These are phyloP conservation scores for Aspergillus cejpii DNA, from an alignment of 2,329 filamentous ascomycete genomes.

Conservation along the genomic window DNA sequence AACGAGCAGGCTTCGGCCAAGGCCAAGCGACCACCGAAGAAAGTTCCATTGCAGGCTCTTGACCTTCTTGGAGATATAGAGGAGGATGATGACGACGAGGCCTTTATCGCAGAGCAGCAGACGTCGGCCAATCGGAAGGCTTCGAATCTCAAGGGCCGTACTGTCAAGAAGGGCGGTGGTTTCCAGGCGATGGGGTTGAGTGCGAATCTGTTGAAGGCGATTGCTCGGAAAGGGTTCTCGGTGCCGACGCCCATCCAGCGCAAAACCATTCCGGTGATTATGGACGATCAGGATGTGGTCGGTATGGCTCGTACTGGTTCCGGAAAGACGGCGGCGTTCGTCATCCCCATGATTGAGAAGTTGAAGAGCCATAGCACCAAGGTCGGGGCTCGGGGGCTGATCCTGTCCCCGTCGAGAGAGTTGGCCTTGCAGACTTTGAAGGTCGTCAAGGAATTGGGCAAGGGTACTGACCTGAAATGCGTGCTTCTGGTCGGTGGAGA, in stretches of 20 bases:
- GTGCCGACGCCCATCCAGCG: slow-evolving; percentile 96
- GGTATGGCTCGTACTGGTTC: slow-evolving; percentile 99
- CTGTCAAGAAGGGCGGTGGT: slow-evolving; percentile 89
- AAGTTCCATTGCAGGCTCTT: slow-evolving; percentile 27
- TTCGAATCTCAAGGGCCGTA: slow-evolving; percentile 72
- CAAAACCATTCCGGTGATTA: slow-evolving; percentile 86
- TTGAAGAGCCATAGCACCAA: slow-evolving; percentile 80
- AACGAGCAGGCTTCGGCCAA: slow-evolving; percentile 31
- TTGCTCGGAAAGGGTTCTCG: slow-evolving; percentile 87
- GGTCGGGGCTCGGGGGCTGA: slow-evolving; percentile 77
- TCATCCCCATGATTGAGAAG: slow-evolving; percentile 96
- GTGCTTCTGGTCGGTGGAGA: slow-evolving; percentile 91
- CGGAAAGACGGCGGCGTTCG: slow-evolving; percentile 95
- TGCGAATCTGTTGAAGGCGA: slow-evolving; percentile 77
- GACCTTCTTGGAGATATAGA: slow-evolving; percentile 54
- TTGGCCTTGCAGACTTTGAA: slow-evolving; percentile 90
- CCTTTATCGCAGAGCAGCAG: slow-evolving; percentile 84
- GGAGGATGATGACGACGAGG: slow-evolving; percentile 62
- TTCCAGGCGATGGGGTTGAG: slow-evolving; percentile 94
- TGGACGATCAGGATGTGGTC: slow-evolving; percentile 91
- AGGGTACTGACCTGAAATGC: slow-evolving; percentile 84
- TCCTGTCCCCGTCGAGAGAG: slow-evolving; percentile 89
- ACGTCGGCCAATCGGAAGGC: slow-evolving; percentile 81
- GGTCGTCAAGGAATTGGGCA: slow-evolving; percentile 88
- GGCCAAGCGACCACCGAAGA: slow-evolving; percentile 48